These are phyloP conservation scores for Trichoderma reesei DNA, from an alignment of 495 filamentous ascomycete species.

Conservation along the genomic window DNA sequence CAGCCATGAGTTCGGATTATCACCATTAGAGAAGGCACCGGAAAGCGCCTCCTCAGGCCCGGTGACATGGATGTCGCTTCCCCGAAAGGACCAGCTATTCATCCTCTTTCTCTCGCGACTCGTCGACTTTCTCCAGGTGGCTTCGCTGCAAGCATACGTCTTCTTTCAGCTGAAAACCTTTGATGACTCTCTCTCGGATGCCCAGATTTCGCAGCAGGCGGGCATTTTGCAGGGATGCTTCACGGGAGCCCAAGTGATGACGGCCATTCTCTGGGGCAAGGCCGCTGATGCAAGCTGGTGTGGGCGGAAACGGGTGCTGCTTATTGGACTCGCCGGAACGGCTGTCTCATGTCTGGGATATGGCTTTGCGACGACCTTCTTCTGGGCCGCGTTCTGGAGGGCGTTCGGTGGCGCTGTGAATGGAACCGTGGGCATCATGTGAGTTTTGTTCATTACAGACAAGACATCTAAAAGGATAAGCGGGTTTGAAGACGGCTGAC, in stretches of 20 bases:
- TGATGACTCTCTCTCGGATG: conserved; percentile 50
- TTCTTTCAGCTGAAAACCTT: conserved; percentile 70
- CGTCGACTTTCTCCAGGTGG: conserved; percentile 42
- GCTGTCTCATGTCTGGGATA: conserved; percentile 20
- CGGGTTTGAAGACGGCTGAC: neutral
- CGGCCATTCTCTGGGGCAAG: conserved; percentile 74
- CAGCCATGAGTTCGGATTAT: neutral
- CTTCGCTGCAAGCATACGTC: conserved; percentile 50
- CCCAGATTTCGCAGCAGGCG: conserved; percentile 64
- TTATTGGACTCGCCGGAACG: conserved; percentile 66
- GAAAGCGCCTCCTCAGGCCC: conserved; percentile 14
- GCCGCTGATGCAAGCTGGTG: conserved; percentile 59
- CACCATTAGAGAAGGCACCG: neutral
- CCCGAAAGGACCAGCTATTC: conserved; percentile 62
- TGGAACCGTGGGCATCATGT: conserved; percentile 12
- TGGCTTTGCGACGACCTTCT: conserved; percentile 9
- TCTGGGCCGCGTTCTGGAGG: conserved; percentile 6
- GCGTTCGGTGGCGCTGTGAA: conserved; percentile 10
- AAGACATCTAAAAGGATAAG: neutral
- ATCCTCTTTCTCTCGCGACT: conserved; percentile 65
- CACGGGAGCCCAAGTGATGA: conserved; percentile 74
- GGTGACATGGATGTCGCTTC: conserved; percentile 58
- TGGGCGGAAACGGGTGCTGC: conserved; percentile 66
- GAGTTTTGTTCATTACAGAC: neutral
- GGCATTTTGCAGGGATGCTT: conserved; percentile 72